Evolutionary conservation across 2,329 filamentous ascomycete species (phyloP), one percentile per base, ranked within the genome.

Genomic region (Alternaria sp.): DNA sequence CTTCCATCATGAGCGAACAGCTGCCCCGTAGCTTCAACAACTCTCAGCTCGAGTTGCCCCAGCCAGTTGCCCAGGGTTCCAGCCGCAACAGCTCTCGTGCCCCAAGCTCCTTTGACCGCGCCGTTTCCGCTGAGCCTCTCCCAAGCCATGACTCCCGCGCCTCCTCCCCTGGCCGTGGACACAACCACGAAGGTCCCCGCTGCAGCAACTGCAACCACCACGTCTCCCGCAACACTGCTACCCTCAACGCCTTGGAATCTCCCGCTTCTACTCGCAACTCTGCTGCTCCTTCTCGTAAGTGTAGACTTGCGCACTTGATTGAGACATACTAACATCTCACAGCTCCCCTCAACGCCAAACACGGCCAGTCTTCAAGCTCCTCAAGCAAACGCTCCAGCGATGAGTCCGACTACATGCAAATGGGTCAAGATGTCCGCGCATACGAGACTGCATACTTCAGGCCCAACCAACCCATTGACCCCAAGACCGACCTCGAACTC

Each of bases 51-150:
- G 73, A 76, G 52, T 64, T 77, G 6, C 74, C 75, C 18, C 71
- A 72, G 48, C 64, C 68, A 42, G 71, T 68, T 7, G 53, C 69
- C 16, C 62, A 71, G 32, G 73, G 66, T 34, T 74, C 77, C n/a
- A 79, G 77, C 57, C 75, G 72, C 41, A 65, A 70, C 44, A 78
- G 75, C 51, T 77, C 76, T 18, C 68, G 68, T 34, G 71, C 72
- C 12, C 71, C 74, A 11, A 79, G 73, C 60, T 77, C 75, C 18
- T 79, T 78, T 51, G 78, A 81, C 65, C 72, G 74, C 43, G 75
- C 77, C 16, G 74, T 77, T 26, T 76, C 75, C 36, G 76, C 76
- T n/a, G 78, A 80, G 63, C 72, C 69, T 18, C 43, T 77, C 26
- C 62, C 70, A 5, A 71, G 59, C 46, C 69, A 71, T 52, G 69